A percentile compares a stretch with the other conserved stretches of the same genome.
Conservation (phyloP, 768 basidiomycete genomes). For the Hortiboletus campestris region DNA sequence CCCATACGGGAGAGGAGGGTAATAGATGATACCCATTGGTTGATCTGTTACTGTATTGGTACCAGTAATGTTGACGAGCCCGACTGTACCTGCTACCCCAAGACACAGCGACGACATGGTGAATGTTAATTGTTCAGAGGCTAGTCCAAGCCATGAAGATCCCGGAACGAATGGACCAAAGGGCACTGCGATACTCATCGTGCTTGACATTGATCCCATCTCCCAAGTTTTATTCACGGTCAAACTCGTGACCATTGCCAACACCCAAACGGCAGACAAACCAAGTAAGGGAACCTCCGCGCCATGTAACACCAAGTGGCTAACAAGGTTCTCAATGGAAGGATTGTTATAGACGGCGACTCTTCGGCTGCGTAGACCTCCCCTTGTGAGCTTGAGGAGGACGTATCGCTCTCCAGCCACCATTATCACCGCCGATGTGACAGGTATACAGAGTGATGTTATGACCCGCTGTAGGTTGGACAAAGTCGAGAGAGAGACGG, state of each 20-base stretch:
- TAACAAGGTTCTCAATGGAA: slow-evolving; percentile 11
- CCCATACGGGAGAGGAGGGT: slow-evolving; percentile 7
- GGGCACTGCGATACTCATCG: too few species aligned
- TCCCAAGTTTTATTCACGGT: too few species aligned
- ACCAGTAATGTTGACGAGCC: slow-evolving; percentile 9
- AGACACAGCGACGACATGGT: slow-evolving; percentile 5
- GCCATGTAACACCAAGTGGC: slow-evolving; percentile 1
- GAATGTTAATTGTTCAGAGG: slow-evolving; percentile 1
- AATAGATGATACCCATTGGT: slow-evolving; percentile 3
- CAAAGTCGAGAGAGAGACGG: not conserved
- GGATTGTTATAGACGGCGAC: slow-evolving; percentile 12
- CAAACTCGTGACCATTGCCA: too few species aligned
- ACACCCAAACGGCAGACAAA: not conserved
- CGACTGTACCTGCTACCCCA: not conserved
- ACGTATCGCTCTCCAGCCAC: slow-evolving; percentile 17
- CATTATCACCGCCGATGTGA: slow-evolving; percentile 17
- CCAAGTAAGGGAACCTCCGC: slow-evolving; percentile 10
- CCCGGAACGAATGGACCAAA: not conserved
- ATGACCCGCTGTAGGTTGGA: slow-evolving; percentile 8
- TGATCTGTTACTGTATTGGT: not conserved
- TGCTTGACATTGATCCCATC: too few species aligned
- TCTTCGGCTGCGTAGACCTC: slow-evolving; percentile 10
- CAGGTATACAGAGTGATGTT: slow-evolving; percentile 8
- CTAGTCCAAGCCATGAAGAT: not conserved
- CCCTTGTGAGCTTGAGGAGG: slow-evolving; percentile 9